Base-by-base conservation (phyloP, 169 alveolate genomes). In the Cyclospora cayetanensis region DNA sequence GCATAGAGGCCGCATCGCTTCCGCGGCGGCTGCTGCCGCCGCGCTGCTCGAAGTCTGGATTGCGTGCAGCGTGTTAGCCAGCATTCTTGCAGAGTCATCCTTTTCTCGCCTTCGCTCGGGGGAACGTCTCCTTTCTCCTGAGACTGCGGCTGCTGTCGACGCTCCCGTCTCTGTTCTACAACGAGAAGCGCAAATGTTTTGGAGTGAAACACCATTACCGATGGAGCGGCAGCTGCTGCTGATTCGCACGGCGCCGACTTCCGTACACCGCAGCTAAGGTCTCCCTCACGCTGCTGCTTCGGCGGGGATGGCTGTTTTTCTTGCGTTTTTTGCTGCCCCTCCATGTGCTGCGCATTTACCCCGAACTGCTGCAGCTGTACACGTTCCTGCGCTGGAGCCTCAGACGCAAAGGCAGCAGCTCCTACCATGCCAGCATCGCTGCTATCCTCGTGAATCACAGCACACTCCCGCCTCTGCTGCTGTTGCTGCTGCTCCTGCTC, bases 1-100 rank as follows among this genome's bases (percentile, higher is more conserved):
- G n/a, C n/a, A n/a, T n/a, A n/a, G n/a, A n/a, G n/a, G n/a, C n/a
- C n/a, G n/a, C n/a, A n/a, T n/a, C 41, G 85, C 53, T 74, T 52
- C 63, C n/a, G 84, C 84, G 18, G 84, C 43, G 2, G 65, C 37
- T 41, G 84, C 4, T 46, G 70, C 34, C 46, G 70, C 68, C 29
- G 68, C 41, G 84, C 87, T 77, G 68, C 50, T 77, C 70, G n/a
- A n/a, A 46, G 60, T 15, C 15, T 7, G n/a, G 15, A 46, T 15
- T 41, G 20, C 9, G 87, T 68, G 46, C 46, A 46, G 50, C 34
- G 1, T 5, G 72, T 46, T 34, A 77, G 87, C 87, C 87, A 77
- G 87, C 87, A 77, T 2, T 77, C 70, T 68, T 77, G 87, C 65
- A 77, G 87, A 42, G 87, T 46, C 29, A 53, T 65, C 72, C 31